These are phyloP conservation scores for Aspergillus campestris DNA, from an alignment of 495 filamentous ascomycete species.

Conservation along the genomic window DNA sequence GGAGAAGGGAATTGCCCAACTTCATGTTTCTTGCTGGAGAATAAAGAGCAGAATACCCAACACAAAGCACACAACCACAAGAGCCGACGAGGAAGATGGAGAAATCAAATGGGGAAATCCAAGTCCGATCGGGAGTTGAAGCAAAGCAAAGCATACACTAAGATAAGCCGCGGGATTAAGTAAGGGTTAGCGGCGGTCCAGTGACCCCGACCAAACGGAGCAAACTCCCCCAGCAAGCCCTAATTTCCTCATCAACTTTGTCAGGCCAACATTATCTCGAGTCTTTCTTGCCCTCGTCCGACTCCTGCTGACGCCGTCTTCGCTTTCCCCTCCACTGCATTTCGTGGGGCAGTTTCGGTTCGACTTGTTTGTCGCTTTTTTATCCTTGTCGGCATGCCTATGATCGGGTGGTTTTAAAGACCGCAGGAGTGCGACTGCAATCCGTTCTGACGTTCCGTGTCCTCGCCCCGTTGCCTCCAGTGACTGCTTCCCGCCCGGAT, in stretches of 20 bases:
- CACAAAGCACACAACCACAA: neutral
- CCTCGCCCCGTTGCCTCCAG: conserved; percentile 9
- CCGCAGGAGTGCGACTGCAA: conserved; percentile 12
- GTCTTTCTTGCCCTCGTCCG: conserved; percentile 1
- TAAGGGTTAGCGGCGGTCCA: conserved; percentile 20
- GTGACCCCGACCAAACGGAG: conserved; percentile 16
- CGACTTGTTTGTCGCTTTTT: conserved; percentile 5
- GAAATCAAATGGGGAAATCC: conserved; percentile 1
- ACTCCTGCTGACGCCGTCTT: neutral
- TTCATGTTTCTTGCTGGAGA: conserved; percentile 19
- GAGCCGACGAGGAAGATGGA: conserved; percentile 6
- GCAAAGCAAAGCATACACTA: conserved; percentile 7
- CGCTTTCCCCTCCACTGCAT: neutral
- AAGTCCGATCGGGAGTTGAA: neutral
- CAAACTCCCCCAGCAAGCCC: conserved; percentile 18
- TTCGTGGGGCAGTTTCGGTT: neutral
- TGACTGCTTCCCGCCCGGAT: no score
- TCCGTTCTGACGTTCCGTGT: conserved; percentile 9
- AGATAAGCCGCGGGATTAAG: conserved; percentile 15
- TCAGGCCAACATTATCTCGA: conserved; percentile 11
- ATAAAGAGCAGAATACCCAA: no score
- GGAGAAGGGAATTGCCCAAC: conserved; percentile 32
- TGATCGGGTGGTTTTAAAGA: conserved; percentile 5
- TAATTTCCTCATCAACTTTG: conserved; percentile 25
- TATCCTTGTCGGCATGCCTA: conserved; percentile 6